A percentile compares a stretch with the other conserved stretches of the same genome.
These are phyloP conservation scores for Asterionellopsis glacialis DNA, from an alignment of 108 stramenopile species.

Conservation along the genomic window DNA sequence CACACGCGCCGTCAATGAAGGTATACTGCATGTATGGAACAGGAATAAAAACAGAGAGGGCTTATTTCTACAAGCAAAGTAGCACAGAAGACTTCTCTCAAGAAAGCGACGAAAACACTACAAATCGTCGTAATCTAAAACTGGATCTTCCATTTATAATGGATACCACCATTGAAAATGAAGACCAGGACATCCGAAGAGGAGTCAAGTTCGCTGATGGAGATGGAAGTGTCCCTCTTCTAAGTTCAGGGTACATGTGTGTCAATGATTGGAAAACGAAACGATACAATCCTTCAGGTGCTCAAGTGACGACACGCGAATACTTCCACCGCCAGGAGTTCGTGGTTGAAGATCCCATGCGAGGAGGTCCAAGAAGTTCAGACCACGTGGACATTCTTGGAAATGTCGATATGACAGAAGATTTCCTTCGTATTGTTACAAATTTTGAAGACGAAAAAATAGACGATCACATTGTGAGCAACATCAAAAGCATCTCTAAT, in stretches of 20 bases:
- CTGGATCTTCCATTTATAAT: conserved; percentile 53
- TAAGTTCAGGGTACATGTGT: conserved; percentile 84
- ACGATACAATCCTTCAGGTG: conserved; percentile 66
- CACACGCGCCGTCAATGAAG: conserved; percentile 76
- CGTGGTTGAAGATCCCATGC: conserved; percentile 59
- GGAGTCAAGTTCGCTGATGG: conserved; percentile 74
- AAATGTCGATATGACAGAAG: conserved; percentile 66
- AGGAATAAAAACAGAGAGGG: conserved; percentile 72
- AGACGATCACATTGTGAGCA: conserved; percentile 36
- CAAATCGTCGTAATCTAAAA: neutral
- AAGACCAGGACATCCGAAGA: conserved; percentile 31
- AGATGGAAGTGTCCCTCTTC: conserved; percentile 81
- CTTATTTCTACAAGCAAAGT: conserved; percentile 76
- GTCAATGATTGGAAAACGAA: conserved; percentile 53
- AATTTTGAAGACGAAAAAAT: conserved; percentile 45
- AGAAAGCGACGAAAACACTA: conserved; percentile 8
- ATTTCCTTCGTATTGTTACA: conserved; percentile 71
- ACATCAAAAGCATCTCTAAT: conserved; percentile 31
- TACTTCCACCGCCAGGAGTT: conserved; percentile 49
- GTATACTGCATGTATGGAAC: conserved; percentile 87
- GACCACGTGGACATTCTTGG: conserved; percentile 91
- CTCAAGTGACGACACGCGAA: conserved; percentile 64
- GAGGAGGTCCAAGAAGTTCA: conserved; percentile 64
- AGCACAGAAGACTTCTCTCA: conserved; percentile 18
- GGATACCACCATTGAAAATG: conserved; percentile 55